These are phyloP conservation scores for Thermomucor indicae-seudaticae DNA, from an alignment of 371 early-diverging fungal genomes.

Conservation along the genomic window DNA sequence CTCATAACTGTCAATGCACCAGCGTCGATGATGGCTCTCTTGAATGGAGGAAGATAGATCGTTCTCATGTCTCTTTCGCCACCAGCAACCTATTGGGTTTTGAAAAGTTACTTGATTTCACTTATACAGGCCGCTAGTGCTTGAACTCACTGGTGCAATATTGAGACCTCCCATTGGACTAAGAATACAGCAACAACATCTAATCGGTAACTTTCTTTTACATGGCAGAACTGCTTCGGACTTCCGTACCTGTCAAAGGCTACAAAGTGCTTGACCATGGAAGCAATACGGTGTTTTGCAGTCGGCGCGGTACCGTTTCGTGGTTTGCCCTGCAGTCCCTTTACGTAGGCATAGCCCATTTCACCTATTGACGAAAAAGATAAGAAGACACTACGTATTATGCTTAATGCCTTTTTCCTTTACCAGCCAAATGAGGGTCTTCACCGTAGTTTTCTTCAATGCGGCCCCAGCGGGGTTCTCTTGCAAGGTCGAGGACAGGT, in stretches of 20 bases:
- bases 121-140: not conserved
- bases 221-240: not conserved
- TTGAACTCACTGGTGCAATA: slow-evolving; percentile 8
- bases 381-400: too few species aligned
- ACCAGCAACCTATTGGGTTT: slow-evolving; percentile 7
- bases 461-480: slow-evolving; percentile 19
- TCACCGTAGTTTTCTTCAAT: slow-evolving; percentile 21
- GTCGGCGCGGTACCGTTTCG: slow-evolving; percentile 3
- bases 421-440: slow-evolving; percentile 13
- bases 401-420: too few species aligned
- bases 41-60: slow-evolving; percentile 16
- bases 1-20: slow-evolving; percentile 19
- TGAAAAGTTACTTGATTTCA: not conserved
- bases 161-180: slow-evolving; percentile 16
- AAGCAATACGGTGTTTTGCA: slow-evolving; percentile 11
- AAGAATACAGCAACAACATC: too few species aligned
- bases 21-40: slow-evolving; percentile 15
- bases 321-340: slow-evolving; percentile 9
- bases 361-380: too few species aligned
- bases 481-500: slow-evolving; percentile 16
- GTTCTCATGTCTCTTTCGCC: slow-evolving; percentile 20
- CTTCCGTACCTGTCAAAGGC: slow-evolving; percentile 17
- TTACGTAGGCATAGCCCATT: slow-evolving; percentile 15
- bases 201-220: too few species aligned
- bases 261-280: slow-evolving; percentile 20